A percentile compares a stretch with the other conserved stretches of the same genome.
Conservation (phyloP, 352 stramenopile species). For the Phytophthora vignae region DNA sequence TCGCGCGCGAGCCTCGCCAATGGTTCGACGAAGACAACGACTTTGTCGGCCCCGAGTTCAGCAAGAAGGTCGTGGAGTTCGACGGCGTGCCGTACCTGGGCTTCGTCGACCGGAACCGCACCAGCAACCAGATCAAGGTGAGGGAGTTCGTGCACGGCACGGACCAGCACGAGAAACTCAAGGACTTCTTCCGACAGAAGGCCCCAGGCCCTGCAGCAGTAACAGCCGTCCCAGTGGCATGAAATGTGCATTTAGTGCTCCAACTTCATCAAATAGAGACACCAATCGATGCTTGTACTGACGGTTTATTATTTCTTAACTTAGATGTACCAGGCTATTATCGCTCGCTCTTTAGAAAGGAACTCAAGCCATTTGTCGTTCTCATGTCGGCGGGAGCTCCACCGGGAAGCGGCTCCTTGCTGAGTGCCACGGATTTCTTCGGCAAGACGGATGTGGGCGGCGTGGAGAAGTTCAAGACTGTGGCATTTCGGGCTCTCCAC, state of each 20-base stretch:
- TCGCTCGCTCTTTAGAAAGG: no score
- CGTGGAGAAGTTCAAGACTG: conserved; percentile 71
- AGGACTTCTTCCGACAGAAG: conserved; percentile 52
- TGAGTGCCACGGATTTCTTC: conserved; percentile 63
- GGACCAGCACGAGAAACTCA: conserved; percentile 48
- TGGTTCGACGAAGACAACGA: conserved; percentile 86
- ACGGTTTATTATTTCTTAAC: no score
- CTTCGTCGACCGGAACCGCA: conserved; percentile 53
- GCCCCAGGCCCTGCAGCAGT: conserved; percentile 6
- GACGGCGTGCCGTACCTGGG: conserved; percentile 75
- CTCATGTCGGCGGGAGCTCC: conserved; percentile 24
- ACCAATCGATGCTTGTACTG: no score
- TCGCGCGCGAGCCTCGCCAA: conserved; percentile 60
- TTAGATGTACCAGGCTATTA: no score
- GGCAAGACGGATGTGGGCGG: conserved; percentile 55
- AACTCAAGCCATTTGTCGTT: background rate
- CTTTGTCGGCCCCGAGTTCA: conserved; percentile 70
- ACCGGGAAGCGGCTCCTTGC: conserved; percentile 6
- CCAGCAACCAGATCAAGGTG: conserved; percentile 47
- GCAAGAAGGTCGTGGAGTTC: conserved; percentile 59
- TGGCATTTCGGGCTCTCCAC: conserved; percentile 68
- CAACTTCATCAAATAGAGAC: background rate
- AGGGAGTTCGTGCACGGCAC: conserved; percentile 59
- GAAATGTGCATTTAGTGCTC: background rate
- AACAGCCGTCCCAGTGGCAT: conserved; percentile 10